Evolutionary conservation across 116 monocot species (phyloP), one percentile per base, ranked within the genome.

Genomic region (Cymodocea nodosa): DNA sequence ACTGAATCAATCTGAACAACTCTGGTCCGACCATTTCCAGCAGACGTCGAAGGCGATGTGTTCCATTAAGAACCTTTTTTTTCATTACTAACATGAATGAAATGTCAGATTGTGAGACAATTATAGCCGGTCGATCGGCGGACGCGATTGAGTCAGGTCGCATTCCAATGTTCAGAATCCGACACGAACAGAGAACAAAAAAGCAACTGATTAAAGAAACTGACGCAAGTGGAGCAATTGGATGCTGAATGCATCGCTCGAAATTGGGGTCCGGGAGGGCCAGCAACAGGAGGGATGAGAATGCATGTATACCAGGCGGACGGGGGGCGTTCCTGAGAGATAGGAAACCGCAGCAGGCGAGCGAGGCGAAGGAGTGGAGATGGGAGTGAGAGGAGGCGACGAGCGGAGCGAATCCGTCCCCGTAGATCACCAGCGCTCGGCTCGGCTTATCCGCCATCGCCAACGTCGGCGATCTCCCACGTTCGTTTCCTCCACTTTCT

Each of bases 401-500:
- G 35, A 75, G 23, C 2, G 91, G 52, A 37, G 85, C 88, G 61
- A 76, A 59, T 3, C 97, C 91, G 19, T 87, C 87, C 19, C 85
- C 97, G 69, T 78, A 85, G 16, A 97, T 54, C 70, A 91, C 88
- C 78, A 97, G 69, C 4, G 83, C 81, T 4, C 91, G 75, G 78
- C 97, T 97, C 67, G 91, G 91, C 77, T 85, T 91, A 75, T 97
- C 97, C 62, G 97, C 97, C 97, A 97, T 97, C 18, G 35, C 68
- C 34, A 6, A 12, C 44, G 30, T 30, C 4, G 7, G 44, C 44
- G 7, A 49, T 52, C 56, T 51, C 56, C 7, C 16, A 10, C 72
- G 17, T 0, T 37, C 50, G 37, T 9, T 22, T 49, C 22, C 20
- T 13, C 63, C 13, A 23, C 24, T 5, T 54, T n/a, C 22, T n/a